phyloP scores from a whole-genome alignment of 1,139 yeast genomes.

The Pichia sp. region DNA sequence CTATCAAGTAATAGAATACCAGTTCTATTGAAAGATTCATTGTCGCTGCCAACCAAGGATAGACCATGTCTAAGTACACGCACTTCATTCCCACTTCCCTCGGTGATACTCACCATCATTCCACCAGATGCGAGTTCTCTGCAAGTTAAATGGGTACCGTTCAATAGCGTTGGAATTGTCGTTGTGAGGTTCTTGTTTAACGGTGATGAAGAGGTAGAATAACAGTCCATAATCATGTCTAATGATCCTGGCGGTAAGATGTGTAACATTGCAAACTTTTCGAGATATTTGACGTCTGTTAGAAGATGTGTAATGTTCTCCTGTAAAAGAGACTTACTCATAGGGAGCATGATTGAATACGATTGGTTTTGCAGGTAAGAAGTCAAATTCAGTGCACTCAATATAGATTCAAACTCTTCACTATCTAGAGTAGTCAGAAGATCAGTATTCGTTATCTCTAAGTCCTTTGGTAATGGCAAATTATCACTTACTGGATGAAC shows the following conservation, averaged over 20 bases:
- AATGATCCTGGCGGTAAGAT: constrained; percentile 51
- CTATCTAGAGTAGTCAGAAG: constrained; percentile 47
- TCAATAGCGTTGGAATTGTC: constrained; percentile 35
- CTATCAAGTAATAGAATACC: constrained; percentile 71
- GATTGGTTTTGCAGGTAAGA: constrained; percentile 29
- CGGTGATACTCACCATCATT: constrained; percentile 32
- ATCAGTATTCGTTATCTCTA: constrained; percentile 50
- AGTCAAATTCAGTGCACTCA: constrained; percentile 32
- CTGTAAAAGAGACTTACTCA: constrained; percentile 46
- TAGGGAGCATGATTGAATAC: constrained; percentile 73
- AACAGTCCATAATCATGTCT: constrained; percentile 37
- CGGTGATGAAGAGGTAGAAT: constrained; percentile 7
- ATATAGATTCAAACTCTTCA: constrained; percentile 39
- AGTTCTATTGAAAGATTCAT: constrained; percentile 19
- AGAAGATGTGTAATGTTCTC: constrained; percentile 44
- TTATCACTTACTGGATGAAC: constrained; percentile 61
- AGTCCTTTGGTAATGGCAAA: constrained; percentile 44
- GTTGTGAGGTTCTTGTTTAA: not conserved
- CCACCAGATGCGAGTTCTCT: constrained; percentile 33
- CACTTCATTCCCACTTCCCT: constrained; percentile 61
- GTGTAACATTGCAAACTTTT: constrained; percentile 58
- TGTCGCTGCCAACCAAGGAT: constrained; percentile 31
- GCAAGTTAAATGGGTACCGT: constrained; percentile 38
- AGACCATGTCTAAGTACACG: constrained; percentile 64
- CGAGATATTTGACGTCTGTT: constrained; percentile 35